Conservation (phyloP, 345 rosid species). For the Melaleuca quinquenervia region DNA sequence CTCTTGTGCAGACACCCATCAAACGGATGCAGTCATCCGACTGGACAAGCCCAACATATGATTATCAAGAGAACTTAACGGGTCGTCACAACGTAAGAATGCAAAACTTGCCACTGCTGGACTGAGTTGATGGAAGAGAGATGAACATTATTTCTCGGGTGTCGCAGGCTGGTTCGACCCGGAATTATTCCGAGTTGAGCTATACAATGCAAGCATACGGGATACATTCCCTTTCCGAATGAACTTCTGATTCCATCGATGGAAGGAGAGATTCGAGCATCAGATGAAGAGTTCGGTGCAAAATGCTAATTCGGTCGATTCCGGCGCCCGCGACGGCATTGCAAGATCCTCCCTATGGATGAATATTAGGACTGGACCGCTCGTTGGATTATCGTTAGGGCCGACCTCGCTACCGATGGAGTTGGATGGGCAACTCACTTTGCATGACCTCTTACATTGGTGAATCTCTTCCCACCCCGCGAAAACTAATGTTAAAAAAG, state of each 20-base stretch:
- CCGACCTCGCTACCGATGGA: background rate
- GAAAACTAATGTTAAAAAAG: background rate
- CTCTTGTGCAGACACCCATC: background rate
- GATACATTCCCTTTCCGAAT: too few relatives aligned
- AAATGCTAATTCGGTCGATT: background rate
- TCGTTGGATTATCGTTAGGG: background rate
- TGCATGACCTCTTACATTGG: background rate
- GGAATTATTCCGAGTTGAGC: background rate
- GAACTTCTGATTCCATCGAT: background rate
- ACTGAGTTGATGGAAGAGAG: background rate
- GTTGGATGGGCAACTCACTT: background rate
- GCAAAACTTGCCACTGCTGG: background rate
- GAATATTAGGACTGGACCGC: background rate
- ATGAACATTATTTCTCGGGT: background rate
- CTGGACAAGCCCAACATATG: background rate
- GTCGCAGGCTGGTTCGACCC: background rate
- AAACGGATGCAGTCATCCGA: background rate
- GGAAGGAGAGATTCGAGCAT: background rate
- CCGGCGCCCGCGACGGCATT: background rate
- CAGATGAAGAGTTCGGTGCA: rapidly evolving
- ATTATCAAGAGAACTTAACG: background rate
- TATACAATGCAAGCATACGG: background rate
- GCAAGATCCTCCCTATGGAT: background rate
- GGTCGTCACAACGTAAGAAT: background rate
- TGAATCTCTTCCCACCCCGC: background rate